Evolutionary conservation across 805 yeast species (phyloP).

Genomic region (Candida michaelii): DNA sequence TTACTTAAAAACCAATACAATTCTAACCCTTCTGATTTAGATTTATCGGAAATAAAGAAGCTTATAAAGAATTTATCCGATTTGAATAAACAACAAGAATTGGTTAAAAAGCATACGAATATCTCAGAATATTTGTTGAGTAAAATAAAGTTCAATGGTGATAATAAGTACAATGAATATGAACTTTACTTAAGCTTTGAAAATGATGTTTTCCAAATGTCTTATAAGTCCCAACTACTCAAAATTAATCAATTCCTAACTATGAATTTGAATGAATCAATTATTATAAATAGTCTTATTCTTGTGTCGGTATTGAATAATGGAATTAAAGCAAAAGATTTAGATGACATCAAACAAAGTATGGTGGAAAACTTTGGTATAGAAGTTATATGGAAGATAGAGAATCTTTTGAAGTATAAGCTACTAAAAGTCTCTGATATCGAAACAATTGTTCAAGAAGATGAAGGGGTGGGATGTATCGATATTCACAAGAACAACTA

Average conservation of each 20-base stretch:
- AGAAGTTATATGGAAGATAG: slow-evolving; percentile 45
- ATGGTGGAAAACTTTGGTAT: slow-evolving; percentile 67
- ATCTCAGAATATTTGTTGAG: slow-evolving; percentile 66
- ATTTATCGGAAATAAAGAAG: slow-evolving; percentile 53
- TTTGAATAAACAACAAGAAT: slow-evolving; percentile 65
- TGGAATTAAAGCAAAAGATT: slow-evolving; percentile 69
- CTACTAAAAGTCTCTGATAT: slow-evolving; percentile 38
- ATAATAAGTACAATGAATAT: slow-evolving; percentile 30
- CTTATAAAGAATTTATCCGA: slow-evolving; percentile 70
- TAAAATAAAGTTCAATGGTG: slow-evolving; percentile 33
- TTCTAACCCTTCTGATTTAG: slow-evolving; percentile 18
- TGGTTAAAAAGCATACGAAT: slow-evolving; percentile 69
- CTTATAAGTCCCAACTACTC: slow-evolving; percentile 32
- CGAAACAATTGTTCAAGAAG: slow-evolving; percentile 18
- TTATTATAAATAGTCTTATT: slow-evolving; percentile 53
- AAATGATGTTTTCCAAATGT: slow-evolving; percentile 60
- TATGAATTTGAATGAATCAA: slow-evolving; percentile 34
- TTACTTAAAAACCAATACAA: slow-evolving; percentile 62
- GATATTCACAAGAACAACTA: slow-evolving; percentile 32
- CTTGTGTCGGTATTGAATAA: slow-evolving; percentile 61
- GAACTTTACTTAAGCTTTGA: slow-evolving; percentile 58
- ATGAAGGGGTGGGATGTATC: slow-evolving; percentile 33
- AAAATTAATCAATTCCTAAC: slow-evolving; percentile 39
- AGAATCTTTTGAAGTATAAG: slow-evolving; percentile 48
- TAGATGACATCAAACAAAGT: slow-evolving; percentile 52